phyloP scores from a whole-genome alignment of 2,329 filamentous ascomycete genomes.

The Fusarium clavum region DNA sequence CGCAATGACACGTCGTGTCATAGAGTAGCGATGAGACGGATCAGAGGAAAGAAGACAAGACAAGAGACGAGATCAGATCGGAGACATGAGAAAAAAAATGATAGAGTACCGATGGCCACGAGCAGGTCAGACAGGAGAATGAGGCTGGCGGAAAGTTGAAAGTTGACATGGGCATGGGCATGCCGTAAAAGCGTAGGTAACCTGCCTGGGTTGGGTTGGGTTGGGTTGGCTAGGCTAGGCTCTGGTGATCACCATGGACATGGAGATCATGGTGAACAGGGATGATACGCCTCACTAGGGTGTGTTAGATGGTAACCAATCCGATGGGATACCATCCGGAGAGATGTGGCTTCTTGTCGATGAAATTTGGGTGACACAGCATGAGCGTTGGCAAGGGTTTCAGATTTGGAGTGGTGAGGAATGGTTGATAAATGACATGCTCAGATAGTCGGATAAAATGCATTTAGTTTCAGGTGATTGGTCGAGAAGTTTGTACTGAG shows the following conservation, averaged over 20 bases:
- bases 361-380: conserved; percentile 2
- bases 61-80: conserved; percentile 1
- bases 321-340: conserved; percentile 8
- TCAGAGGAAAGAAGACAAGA: background rate
- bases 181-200: background rate
- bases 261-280: conserved; percentile 23
- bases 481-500: background rate
- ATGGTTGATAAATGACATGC: conserved; percentile 10
- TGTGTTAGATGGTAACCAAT: conserved; percentile 11
- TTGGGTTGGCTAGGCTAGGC: background rate
- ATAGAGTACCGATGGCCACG: background rate
- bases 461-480: conserved; percentile 20
- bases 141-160: conserved; percentile 15
- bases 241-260: background rate
- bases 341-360: conserved; percentile 1
- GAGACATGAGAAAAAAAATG: background rate
- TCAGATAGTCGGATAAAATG: conserved; percentile 5
- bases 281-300: conserved; percentile 19
- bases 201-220: background rate
- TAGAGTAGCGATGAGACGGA: background rate
- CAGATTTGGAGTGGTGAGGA: background rate
- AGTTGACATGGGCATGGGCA: background rate
- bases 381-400: conserved; percentile 8
- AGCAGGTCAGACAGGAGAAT: conserved; percentile 7
- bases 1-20: background rate